A percentile compares a stretch with the other conserved stretches of the same genome.
Evolutionary conservation across 352 stramenopile genomes (phyloP).

Genomic region (Pythium phragmitis): DNA sequence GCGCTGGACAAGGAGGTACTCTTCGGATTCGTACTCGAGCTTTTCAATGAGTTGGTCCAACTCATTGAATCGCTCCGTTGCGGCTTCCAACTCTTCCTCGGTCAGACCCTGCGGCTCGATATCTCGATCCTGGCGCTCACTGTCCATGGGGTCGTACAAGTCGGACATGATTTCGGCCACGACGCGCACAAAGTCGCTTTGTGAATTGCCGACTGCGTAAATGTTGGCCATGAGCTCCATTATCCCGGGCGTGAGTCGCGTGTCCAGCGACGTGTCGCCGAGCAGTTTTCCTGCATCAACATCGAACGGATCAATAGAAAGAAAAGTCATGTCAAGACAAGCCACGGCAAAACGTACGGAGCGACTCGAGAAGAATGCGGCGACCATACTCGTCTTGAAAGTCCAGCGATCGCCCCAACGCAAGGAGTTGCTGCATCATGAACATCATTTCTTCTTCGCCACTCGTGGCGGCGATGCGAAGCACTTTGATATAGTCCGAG

Average conservation of each 20-base stretch:
- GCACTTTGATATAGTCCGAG: slow-evolving; percentile 67
- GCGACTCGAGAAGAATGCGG: slow-evolving; percentile 57
- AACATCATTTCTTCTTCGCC: slow-evolving; percentile 53
- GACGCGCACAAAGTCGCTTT: slow-evolving; percentile 78
- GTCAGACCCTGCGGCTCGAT: slow-evolving; percentile 32
- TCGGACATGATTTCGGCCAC: slow-evolving; percentile 78
- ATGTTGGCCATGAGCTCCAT: slow-evolving; percentile 80
- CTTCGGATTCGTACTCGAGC: slow-evolving; percentile 52
- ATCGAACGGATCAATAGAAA: not conserved
- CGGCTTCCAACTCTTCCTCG: slow-evolving; percentile 52
- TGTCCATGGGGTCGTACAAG: slow-evolving; percentile 70
- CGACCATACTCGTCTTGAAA: slow-evolving; percentile 82
- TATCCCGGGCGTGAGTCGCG: slow-evolving; percentile 55
- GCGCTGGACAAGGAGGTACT: slow-evolving; percentile 57
- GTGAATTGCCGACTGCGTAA: slow-evolving; percentile 53
- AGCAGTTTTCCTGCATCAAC: slow-evolving; percentile 50
- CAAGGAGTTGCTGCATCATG: slow-evolving; percentile 66
- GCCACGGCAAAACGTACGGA: slow-evolving; percentile 41
- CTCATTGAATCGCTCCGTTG: slow-evolving; percentile 60
- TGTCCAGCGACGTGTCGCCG: slow-evolving; percentile 54
- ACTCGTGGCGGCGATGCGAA: slow-evolving; percentile 44
- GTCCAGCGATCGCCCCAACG: slow-evolving; percentile 62
- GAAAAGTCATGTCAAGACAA: not conserved
- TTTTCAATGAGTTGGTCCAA: slow-evolving; percentile 59
- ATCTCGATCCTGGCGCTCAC: slow-evolving; percentile 28